Base-by-base conservation (phyloP, 129 eudicot species). In the Arctium lappa region DNA sequence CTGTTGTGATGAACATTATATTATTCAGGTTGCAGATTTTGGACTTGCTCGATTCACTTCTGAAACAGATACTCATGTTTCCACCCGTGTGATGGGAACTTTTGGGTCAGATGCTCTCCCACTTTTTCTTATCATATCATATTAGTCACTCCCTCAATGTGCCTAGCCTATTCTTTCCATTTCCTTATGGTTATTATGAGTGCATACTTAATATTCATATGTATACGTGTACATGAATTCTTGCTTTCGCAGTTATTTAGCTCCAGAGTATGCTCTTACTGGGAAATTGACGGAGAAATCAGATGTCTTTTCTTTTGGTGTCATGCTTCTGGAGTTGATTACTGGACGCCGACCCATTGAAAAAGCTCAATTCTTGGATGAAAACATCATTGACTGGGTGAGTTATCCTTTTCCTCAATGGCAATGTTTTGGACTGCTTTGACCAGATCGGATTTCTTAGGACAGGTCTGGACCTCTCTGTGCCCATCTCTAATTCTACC, bases 291-390 rank as follows among this genome's bases (percentile, higher is more conserved):
- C 95, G 0, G 93, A 91, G 48, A 95, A 93, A 81, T 91, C 98
- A 6, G 97, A 95, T 82, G 93, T 91, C 74, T 95, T 92, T 87
- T 92, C 97, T 37, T 95, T 87, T 73, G 99, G 99, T 27, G 97
- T 95, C 29, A 81, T 95, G 85, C 97, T 93, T 83, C 79, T 95
- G 69, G 98, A 95, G 88, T 32, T 95, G 83, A 93, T 95, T 53
- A 95, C 98, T 69, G 99, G 99, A 27, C 91, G 97, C 30, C 88
- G 96, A 36, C 97, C 98, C 32, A 85, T 92, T 77, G 94, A 95
- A 72, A 91, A 85, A 89, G 87, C 86, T 53, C 95, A 91, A 77
- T 83, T 69, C 75, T 88, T 85, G 74, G 97, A 95, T 80, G 97
- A 89, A 78, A 91, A 86, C 74, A 88, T 95, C 8, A 89, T 95